Conservation (phyloP, 1,284 basidiomycete species). For the Ustilago vetiveriae region DNA sequence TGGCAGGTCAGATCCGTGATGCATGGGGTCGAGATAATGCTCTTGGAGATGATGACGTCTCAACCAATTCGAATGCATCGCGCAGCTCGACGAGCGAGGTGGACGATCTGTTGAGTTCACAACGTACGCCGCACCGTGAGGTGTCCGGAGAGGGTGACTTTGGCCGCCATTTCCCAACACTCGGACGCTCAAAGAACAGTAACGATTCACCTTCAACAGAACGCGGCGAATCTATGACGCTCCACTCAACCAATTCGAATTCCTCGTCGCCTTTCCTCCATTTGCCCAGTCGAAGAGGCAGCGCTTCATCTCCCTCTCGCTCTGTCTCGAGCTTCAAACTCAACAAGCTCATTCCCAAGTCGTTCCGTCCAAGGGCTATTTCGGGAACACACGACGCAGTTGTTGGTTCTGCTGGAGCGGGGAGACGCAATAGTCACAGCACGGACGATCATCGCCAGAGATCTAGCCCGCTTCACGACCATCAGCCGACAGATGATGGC, state of each 20-base stretch:
- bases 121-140: conserved; percentile 8
- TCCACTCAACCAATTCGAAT: background rate
- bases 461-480: conserved; percentile 4
- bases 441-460: background rate
- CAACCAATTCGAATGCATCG: background rate
- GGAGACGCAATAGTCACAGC: conserved; percentile 2
- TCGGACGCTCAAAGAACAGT: conserved; percentile 2
- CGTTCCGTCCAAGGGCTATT: conserved; percentile 7
- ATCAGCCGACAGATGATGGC: background rate
- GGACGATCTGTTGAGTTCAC: conserved; percentile 9
- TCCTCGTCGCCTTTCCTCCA: conserved; percentile 25
- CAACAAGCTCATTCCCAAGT: conserved; percentile 34
- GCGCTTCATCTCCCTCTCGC: conserved; percentile 12
- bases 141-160: background rate
- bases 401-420: background rate
- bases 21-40: conserved; percentile 25
- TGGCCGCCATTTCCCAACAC: conserved; percentile 2
- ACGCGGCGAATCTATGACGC: conserved; percentile 4
- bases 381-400: background rate
- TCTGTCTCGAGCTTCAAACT: conserved; percentile 32
- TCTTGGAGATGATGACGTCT: background rate
- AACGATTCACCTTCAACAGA: conserved; percentile 17
- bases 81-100: conserved; percentile 26
- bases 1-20: conserved; percentile 32
- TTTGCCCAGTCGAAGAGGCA: conserved; percentile 9